Base-by-base conservation (phyloP, 352 stramenopile genomes). In the Phytophthora ohioensis region DNA sequence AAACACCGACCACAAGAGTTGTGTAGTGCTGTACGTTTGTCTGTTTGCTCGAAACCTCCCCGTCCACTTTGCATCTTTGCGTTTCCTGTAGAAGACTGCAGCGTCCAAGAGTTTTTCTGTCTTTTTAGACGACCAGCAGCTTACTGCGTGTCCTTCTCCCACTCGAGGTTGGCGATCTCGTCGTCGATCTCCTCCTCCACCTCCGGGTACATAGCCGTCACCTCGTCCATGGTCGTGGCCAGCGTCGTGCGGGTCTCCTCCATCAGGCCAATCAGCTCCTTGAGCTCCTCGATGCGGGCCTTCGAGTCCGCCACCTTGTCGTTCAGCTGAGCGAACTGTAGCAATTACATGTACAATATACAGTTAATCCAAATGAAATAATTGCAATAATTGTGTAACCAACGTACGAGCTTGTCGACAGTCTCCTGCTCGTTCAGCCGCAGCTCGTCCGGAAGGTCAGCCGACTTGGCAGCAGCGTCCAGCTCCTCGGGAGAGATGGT, bases 101-200 rank as follows among this genome's bases (percentile, higher is more conserved):
- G 52, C 41, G 27, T 57, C 34, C n/a, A 59, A 64, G 31, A 64
- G 54, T 65, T 21, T 61, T 51, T 54, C 27, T 54, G 4, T 48
- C 13, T 53, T 27, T 52, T 21, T 41, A 57, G 31, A 38, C 35
- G 46, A 34, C 21, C 1, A 27, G 21, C 34, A 53, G 32, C 49
- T 91, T 92, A 92, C 76, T 93, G 84, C 65, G 80, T 86, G 82
- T 97, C 89, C 84, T 97, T 97, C 72, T 94, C 87, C 87, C 88
- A 97, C 75, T 97, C 88, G 73, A 91, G 87, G 73, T 91, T 91
- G 72, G 86, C 85, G 73, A 96, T 97, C 75, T 97, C 90, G 57
- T 94, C 84, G 61, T 96, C 85, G 68, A 95, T 95, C 76, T 95
- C 90, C 35, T 94, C 86, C 63, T 76, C 74, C 41, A 96, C 82